phyloP scores from a whole-genome alignment of 2,329 filamentous ascomycete species.

The Talaromyces sp. region DNA sequence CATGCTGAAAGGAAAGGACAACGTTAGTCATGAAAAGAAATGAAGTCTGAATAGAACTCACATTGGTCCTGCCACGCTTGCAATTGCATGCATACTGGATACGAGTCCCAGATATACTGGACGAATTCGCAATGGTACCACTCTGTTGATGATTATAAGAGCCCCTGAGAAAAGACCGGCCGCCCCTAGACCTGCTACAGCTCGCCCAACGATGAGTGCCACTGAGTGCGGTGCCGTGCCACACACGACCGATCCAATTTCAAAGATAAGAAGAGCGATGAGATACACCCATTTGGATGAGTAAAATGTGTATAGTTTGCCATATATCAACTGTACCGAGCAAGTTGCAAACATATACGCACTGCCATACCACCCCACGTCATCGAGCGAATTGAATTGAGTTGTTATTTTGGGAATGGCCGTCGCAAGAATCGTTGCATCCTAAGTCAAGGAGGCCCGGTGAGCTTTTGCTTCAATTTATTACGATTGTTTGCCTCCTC shows the following conservation, averaged over 20 bases:
- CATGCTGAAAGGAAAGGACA: constrained; percentile 18
- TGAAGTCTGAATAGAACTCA: not conserved
- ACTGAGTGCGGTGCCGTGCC: constrained; percentile 32
- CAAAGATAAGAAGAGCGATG: constrained; percentile 37
- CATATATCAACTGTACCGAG: constrained; percentile 42
- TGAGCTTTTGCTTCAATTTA: no score
- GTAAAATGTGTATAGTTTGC: constrained; percentile 40
- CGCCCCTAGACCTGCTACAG: constrained; percentile 23
- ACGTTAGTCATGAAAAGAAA: not conserved
- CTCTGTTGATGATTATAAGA: constrained; percentile 35
- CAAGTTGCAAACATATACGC: constrained; percentile 20
- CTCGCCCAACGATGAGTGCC: constrained; percentile 39
- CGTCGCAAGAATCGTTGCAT: not conserved
- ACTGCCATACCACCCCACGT: constrained; percentile 8
- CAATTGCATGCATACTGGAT: constrained; percentile 8
- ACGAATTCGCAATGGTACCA: constrained; percentile 34
- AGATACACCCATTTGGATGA: constrained; percentile 42
- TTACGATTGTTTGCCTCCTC: no score
- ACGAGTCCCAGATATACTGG: constrained; percentile 33
- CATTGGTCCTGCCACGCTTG: constrained; percentile 14
- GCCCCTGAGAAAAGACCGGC: constrained; percentile 36
- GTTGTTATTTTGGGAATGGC: constrained; percentile 8
- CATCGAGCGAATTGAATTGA: constrained; percentile 4
- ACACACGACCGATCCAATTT: constrained; percentile 39
- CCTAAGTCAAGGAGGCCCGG: not conserved